Evolutionary conservation across 2,329 filamentous ascomycete species (phyloP), one percentile per base, ranked within the genome.

Genomic region (Colletotrichum filicis): DNA sequence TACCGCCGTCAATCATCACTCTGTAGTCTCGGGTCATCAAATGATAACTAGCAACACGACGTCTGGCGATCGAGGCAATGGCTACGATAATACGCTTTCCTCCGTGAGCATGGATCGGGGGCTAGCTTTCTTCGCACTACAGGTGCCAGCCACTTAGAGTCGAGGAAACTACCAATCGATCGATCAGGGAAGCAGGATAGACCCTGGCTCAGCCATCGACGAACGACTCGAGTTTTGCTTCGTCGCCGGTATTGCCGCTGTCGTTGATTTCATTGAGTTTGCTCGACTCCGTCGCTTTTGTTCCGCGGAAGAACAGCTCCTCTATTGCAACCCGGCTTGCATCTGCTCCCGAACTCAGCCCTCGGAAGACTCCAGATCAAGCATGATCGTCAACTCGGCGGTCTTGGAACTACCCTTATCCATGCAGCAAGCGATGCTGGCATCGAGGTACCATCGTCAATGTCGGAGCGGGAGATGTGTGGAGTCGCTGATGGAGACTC

Each of bases 381-480:
- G 53, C 26, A 46, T 56, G 70, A 73, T 70, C 70, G 66, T 65
- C 70, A 49, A 26, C 57, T 69, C 55, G 24, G 30, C 59, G 66
- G 66, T 26, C 58, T 42, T 53, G 30, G 53, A 46, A 63, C 19
- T 30, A 60, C 66, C 55, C 59, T 61, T 24, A 37, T 60, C 60
- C 66, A 69, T 65, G 70, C 11, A 59, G 7, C 32, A 30, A 26
- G 35, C 52, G 49, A 61, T 42, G 49, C 58, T 60, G n/a, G 53
- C 46, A 64, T 30, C 59, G 32, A 55, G 37, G 22, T 62, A 32
- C 66, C 32, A 52, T 69, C 59, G 49, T 69, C 59, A 59, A 60
- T 56, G 55, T 46, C 60, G 70, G 68, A 57, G 53, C 70, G 70
- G 55, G 59, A 65, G 46, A 53, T 60, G 46, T 26, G 55, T 73